These are phyloP conservation scores for Brettanomyces bruxellensis DNA, from an alignment of 805 yeast species.

Conservation along the genomic window DNA sequence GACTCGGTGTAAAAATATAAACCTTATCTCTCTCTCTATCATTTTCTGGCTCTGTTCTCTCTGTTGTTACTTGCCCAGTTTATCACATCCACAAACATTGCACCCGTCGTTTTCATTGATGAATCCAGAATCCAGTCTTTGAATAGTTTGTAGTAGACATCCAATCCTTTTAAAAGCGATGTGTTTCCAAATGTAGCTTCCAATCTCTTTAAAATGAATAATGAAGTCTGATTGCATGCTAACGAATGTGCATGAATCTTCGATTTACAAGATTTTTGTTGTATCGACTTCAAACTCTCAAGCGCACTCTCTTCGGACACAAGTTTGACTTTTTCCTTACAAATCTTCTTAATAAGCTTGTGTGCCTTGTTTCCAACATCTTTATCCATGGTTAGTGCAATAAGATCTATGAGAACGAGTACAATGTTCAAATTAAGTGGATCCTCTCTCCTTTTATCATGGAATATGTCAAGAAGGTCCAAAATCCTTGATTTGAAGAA, in stretches of 20 bases:
- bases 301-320: conserved; percentile 11
- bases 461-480: conserved; percentile 64
- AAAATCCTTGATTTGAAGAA: conserved; percentile 71
- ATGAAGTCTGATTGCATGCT: conserved; percentile 59
- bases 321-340: conserved; percentile 34
- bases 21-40: background rate
- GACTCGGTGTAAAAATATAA: too few relatives aligned
- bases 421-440: conserved; percentile 34
- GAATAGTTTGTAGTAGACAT: conserved; percentile 46
- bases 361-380: conserved; percentile 67
- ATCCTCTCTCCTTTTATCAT: conserved; percentile 35
- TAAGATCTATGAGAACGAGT: conserved; percentile 49
- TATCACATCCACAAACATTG: conserved; percentile 65
- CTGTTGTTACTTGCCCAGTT: conserved; percentile 67
- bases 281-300: conserved; percentile 30
- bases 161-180: conserved; percentile 36
- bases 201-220: conserved; percentile 53
- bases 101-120: conserved; percentile 39
- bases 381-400: conserved; percentile 61
- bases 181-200: conserved; percentile 26
- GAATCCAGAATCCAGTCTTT: conserved; percentile 50
- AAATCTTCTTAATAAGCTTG: conserved; percentile 55
- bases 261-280: conserved; percentile 32
- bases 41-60: background rate
- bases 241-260: conserved; percentile 38